Evolutionary conservation across 768 basidiomycete genomes (phyloP), one percentile per base, ranked within the genome.

Genomic region (Pleurotus citrinopileatus): DNA sequence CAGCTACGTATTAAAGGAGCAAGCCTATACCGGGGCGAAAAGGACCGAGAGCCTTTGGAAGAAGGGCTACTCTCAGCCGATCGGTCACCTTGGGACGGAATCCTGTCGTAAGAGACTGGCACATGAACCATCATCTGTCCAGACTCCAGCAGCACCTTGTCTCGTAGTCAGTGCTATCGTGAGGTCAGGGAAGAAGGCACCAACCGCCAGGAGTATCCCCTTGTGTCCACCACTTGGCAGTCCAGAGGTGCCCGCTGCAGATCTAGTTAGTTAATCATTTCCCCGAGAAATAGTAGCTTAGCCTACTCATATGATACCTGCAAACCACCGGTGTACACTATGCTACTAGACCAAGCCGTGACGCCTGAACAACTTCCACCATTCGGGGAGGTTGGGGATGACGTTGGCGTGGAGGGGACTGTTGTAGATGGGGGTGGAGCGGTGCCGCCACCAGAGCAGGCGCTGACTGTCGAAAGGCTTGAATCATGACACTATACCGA

Each of bases 171-270:
- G 42, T 7, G n/a, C 37, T 26, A 38, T 36, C 22, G 17, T 42
- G 46, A 17, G 17, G 37, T 37, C 25, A 43, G 8, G 34, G 38
- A 54, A 43, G 23, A 28, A 65, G 7, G 48, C n/a, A 59, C 69
- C 56, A 55, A 73, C 75, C 75, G 67, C 76, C 75, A n/a, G 84
- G 84, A 37, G 63, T 72, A 60, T 83, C 77, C 38, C 71, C 74
- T 63, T 86, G 67, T 15, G 82, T 78, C 83, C 86, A 85, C 79
- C 80, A 86, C 52, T 80, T 74, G 2, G 84, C 82, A 19, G 67
- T 73, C 76, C 71, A 74, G 26, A 73, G 59, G 55, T 72, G 70
- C 20, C 67, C 63, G 47, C 75, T 76, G 54, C 15, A 54, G 2
- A 40, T 53, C 28, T 27, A 37, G 13, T n/a, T 28, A 27, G 25